Conservation (phyloP, 2,329 filamentous ascomycete species). For the Pseudohalonectria lignicola region DNA sequence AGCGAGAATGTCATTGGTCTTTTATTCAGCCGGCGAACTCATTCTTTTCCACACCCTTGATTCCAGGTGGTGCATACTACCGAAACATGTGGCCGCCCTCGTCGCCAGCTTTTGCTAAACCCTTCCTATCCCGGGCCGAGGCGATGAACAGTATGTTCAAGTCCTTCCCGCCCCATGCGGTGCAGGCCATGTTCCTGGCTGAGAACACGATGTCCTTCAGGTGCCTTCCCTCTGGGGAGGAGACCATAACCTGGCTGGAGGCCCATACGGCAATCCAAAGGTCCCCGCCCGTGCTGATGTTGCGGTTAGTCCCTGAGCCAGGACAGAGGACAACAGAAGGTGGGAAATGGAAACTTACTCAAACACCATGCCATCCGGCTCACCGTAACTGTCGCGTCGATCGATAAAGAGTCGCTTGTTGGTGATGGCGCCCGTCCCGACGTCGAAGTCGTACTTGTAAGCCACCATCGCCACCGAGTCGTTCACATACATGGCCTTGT, state of each 20-base stretch:
- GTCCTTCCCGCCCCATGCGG: slow-evolving; percentile 23
- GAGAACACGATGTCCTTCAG: slow-evolving; percentile 21
- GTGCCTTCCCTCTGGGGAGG: slow-evolving; percentile 17
- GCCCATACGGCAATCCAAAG: slow-evolving; percentile 24
- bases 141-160: slow-evolving; percentile 20
- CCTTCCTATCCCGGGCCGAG: slow-evolving; percentile 14
- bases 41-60: slow-evolving; percentile 18
- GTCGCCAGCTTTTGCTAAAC: slow-evolving; percentile 12
- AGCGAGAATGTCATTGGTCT: no score
- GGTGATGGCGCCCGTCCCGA: slow-evolving; percentile 17
- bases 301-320: no score
- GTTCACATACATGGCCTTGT: slow-evolving; percentile 22
- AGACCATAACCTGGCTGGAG: slow-evolving; percentile 21
- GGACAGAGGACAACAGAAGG: no score
- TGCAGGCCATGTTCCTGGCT: slow-evolving; percentile 20
- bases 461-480: slow-evolving; percentile 20
- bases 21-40: slow-evolving; percentile 21
- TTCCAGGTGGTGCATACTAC: slow-evolving; percentile 12
- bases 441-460: slow-evolving; percentile 20
- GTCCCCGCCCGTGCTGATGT: slow-evolving; percentile 19
- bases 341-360: slow-evolving; percentile 21
- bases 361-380: slow-evolving; percentile 25
- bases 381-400: slow-evolving; percentile 13
- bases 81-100: slow-evolving; percentile 24
- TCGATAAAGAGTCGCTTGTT: slow-evolving; percentile 18